phyloP scores from a whole-genome alignment of 176 grass and related monocot species.

The Zizania latifolia region DNA sequence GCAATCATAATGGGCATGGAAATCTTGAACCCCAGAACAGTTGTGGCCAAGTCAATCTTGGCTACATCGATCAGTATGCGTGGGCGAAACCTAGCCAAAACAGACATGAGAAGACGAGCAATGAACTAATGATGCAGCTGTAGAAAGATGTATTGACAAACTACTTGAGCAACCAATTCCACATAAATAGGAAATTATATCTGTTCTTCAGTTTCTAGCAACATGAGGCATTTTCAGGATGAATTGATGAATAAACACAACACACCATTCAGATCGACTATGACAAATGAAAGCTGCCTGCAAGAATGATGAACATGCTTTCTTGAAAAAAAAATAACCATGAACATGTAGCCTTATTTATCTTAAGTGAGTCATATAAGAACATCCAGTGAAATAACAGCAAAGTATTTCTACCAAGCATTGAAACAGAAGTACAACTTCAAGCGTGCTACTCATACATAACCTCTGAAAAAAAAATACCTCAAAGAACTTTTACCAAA shows the following conservation, averaged over 20 bases:
- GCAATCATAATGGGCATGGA: conserved; percentile 98
- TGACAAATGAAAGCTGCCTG: background rate
- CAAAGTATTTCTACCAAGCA: background rate
- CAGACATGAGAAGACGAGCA: background rate
- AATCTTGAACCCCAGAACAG: conserved; percentile 87
- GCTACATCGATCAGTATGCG: conserved; percentile 95
- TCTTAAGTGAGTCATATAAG: background rate
- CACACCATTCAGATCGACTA: background rate
- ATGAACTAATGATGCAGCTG: background rate
- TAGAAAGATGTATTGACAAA: background rate
- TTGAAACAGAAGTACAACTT: background rate
- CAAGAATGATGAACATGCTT: background rate
- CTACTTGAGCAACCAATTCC: background rate
- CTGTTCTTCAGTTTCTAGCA: background rate
- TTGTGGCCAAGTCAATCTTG: conserved; percentile 82
- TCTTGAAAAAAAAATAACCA: too few species aligned
- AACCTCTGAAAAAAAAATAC: background rate
- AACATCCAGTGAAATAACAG: background rate
- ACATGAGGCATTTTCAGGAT: background rate
- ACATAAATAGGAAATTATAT: background rate
- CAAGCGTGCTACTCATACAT: background rate
- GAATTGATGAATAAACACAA: background rate
- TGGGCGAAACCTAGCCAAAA: conserved; percentile 69
- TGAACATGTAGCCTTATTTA: background rate
- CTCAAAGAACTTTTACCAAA: background rate